Conservation (phyloP, 768 basidiomycete genomes). For the Galerina marginata region DNA sequence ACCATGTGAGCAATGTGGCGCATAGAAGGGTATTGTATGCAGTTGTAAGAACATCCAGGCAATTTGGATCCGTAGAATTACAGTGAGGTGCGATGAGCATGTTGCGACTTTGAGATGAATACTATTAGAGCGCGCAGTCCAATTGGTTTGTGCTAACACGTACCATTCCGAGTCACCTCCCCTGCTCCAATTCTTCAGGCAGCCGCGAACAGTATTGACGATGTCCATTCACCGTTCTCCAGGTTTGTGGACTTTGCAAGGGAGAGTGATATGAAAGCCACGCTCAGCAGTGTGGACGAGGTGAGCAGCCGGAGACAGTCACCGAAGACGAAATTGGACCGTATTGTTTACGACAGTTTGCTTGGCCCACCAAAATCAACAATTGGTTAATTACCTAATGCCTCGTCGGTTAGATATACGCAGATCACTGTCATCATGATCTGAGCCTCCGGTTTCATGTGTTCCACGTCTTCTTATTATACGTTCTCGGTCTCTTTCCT, state of each 20-base stretch:
- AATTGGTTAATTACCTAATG: neutral
- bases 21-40: slow-evolving; percentile 73
- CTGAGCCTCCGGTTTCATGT: no score
- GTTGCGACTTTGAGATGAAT: slow-evolving; percentile 52
- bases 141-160: slow-evolving; percentile 25
- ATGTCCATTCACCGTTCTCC: slow-evolving; percentile 56
- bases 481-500: no score
- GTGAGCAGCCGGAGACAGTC: slow-evolving; percentile 10
- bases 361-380: slow-evolving; percentile 27
- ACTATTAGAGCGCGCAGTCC: slow-evolving; percentile 6
- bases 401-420: no score
- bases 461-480: no score
- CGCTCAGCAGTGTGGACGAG: slow-evolving; percentile 14
- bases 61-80: slow-evolving; percentile 57
- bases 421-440: no score
- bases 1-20: slow-evolving; percentile 63
- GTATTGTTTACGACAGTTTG: slow-evolving; percentile 20
- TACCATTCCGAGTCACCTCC: slow-evolving; percentile 72
- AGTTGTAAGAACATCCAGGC: slow-evolving; percentile 62
- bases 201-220: slow-evolving; percentile 54
- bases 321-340: slow-evolving; percentile 18
- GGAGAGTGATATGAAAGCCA: slow-evolving; percentile 12
- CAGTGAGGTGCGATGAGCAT: slow-evolving; percentile 65
- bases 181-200: slow-evolving; percentile 58
- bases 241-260: neutral